Evolutionary conservation across 305 asterid species (phyloP).

Genomic region (Fraxinus nigra): DNA sequence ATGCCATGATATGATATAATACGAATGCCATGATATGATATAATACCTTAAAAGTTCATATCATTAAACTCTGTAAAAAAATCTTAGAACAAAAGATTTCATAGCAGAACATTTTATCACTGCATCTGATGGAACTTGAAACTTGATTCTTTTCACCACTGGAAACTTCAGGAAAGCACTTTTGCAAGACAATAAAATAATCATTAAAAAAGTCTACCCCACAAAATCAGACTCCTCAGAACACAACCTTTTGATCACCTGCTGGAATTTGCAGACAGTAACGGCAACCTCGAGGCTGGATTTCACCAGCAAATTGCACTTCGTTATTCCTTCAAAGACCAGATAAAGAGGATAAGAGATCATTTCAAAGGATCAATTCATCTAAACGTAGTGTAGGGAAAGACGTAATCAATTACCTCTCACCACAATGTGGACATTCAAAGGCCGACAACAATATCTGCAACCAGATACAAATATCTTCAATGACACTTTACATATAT

Average conservation of each 20-base stretch:
- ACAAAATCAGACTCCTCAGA: constrained; percentile 9
- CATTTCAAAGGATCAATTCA: not conserved
- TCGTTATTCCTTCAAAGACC: constrained; percentile 67
- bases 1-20: not conserved
- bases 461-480: constrained; percentile 13
- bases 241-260: constrained; percentile 81
- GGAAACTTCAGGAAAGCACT: not conserved
- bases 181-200: not conserved
- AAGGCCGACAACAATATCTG: constrained; percentile 91
- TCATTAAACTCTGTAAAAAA: constrained; percentile 1
- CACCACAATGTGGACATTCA: constrained; percentile 90
- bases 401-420: constrained; percentile 54
- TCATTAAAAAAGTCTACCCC: constrained; percentile 6
- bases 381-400: not conserved
- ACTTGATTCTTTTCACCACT: not conserved
- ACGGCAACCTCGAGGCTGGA: constrained; percentile 83
- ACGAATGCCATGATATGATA: not conserved
- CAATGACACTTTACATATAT: not conserved
- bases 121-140: not conserved
- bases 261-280: constrained; percentile 55
- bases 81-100: not conserved
- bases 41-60: not conserved
- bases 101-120: not conserved
- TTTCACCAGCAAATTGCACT: constrained; percentile 95
- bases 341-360: constrained; percentile 23